Percentiles rank a stretch among this genome's conserved stretches.
phyloP scores from a whole-genome alignment of 129 eudicot species.

The Flaveria bidentis region DNA sequence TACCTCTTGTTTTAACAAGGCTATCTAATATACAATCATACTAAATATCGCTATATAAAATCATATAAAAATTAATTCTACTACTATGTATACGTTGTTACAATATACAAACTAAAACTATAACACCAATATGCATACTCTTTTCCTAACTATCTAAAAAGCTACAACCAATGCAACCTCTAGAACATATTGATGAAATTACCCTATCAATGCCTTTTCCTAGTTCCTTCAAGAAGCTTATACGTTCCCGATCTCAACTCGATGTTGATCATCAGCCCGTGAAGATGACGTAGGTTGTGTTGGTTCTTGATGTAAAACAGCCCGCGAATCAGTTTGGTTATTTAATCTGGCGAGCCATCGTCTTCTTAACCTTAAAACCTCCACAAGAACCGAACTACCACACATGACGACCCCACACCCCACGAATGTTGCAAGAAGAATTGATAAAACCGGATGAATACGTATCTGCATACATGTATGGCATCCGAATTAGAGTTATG shows the following conservation, averaged over 20 bases:
- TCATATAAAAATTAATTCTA: background rate
- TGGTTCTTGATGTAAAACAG: slow-evolving; percentile 27
- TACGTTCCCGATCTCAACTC: slow-evolving; percentile 33
- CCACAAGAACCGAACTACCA: slow-evolving; percentile 67
- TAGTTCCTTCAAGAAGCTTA: slow-evolving; percentile 39
- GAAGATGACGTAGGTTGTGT: slow-evolving; percentile 35
- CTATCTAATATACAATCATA: background rate
- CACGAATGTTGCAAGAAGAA: slow-evolving; percentile 74
- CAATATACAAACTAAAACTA: slow-evolving; percentile 34
- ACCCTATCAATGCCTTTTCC: background rate
- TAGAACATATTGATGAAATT: slow-evolving; percentile 13
- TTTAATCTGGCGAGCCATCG: slow-evolving; percentile 35
- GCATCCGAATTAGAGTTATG: background rate
- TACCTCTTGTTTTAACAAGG: background rate
- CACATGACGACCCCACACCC: slow-evolving; percentile 92
- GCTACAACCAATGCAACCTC: slow-evolving; percentile 21
- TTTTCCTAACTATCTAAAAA: slow-evolving; percentile 22
- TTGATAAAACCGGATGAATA: slow-evolving; percentile 67
- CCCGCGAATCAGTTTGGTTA: slow-evolving; percentile 32
- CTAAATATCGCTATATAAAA: background rate
- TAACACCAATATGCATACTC: slow-evolving; percentile 19
- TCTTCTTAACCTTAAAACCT: slow-evolving; percentile 70
- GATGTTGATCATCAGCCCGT: slow-evolving; percentile 23
- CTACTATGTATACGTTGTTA: slow-evolving; percentile 4
- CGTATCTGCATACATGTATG: slow-evolving; percentile 46